A percentile compares a stretch with the other conserved stretches of the same genome.
Evolutionary conservation across 208 protist genomes (phyloP).

Genomic region (Novymonas esmeraldas): DNA sequence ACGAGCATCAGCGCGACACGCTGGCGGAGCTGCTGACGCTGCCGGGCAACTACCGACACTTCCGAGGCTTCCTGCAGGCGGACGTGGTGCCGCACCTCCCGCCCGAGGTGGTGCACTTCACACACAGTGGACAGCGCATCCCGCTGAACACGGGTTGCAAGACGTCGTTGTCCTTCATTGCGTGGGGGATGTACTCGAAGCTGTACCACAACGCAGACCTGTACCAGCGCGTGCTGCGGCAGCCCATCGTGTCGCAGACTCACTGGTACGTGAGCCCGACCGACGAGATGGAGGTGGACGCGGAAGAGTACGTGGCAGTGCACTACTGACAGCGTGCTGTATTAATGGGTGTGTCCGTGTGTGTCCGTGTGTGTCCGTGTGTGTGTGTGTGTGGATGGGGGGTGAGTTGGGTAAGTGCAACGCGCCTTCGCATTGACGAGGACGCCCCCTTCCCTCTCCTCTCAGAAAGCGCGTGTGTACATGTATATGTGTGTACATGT

Average conservation of each 20-base stretch:
- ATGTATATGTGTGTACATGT: no score
- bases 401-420: no score
- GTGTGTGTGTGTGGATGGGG: no score
- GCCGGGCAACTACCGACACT: slow-evolving; percentile 58
- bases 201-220: slow-evolving; percentile 67
- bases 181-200: slow-evolving; percentile 58
- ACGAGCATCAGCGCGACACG: slow-evolving; percentile 21
- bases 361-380: no score
- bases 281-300: no score
- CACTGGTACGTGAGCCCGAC: slow-evolving; percentile 45
- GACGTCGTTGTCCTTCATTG: slow-evolving; percentile 47
- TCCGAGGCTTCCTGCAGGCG: slow-evolving; percentile 56
- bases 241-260: slow-evolving; percentile 56
- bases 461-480: no score
- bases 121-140: slow-evolving; percentile 54
- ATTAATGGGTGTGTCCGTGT: no score
- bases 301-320: neutral
- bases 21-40: slow-evolving; percentile 30
- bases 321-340: no score
- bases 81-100: slow-evolving; percentile 61
- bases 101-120: slow-evolving; percentile 48
- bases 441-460: no score
- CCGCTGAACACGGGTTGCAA: slow-evolving; percentile 64
- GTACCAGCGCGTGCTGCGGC: slow-evolving; percentile 50
- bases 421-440: no score